Evolutionary conservation across 2,329 filamentous ascomycete genomes (phyloP).

Genomic region (Didymella keratinophila): DNA sequence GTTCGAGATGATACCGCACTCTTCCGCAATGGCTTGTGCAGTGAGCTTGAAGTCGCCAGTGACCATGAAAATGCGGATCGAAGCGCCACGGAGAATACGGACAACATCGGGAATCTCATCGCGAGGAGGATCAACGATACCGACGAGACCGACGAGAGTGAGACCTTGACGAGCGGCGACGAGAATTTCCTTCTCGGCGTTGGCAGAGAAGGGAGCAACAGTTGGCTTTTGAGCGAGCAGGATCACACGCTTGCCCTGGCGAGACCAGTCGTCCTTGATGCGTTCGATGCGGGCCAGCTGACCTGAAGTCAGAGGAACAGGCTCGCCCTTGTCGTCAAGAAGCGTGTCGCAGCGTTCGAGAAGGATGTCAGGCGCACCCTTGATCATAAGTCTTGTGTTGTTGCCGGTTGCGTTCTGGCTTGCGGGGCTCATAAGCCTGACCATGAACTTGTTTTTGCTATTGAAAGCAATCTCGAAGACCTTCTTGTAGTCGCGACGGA

Average conservation of each 20-base stretch:
- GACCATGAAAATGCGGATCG: constrained; percentile 82
- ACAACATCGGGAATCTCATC: constrained; percentile 67
- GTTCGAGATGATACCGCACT: constrained; percentile 74
- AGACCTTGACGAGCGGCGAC: constrained; percentile 60
- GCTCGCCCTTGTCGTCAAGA: constrained; percentile 63
- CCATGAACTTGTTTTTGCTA: constrained; percentile 85
- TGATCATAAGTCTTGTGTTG: constrained; percentile 69
- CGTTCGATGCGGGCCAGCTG: constrained; percentile 60
- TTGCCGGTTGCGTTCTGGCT: constrained; percentile 40
- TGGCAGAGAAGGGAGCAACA: constrained; percentile 51
- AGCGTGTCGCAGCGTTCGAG: constrained; percentile 68
- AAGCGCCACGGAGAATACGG: constrained; percentile 70
- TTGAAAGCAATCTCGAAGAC: constrained; percentile 73
- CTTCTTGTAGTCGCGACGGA: constrained; percentile 69
- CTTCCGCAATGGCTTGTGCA: constrained; percentile 73
- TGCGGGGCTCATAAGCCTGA: constrained; percentile 63
- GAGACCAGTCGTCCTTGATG: constrained; percentile 73
- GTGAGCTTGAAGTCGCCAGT: constrained; percentile 81
- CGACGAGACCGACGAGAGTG: constrained; percentile 64
- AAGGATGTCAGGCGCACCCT: constrained; percentile 79
- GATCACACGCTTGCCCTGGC: constrained; percentile 72
- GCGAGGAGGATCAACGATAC: constrained; percentile 67
- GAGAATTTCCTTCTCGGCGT: constrained; percentile 66
- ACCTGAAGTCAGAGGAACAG: constrained; percentile 57
- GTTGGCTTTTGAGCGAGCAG: constrained; percentile 69